These are phyloP conservation scores for Monosporascus cannonballus DNA, from an alignment of 2,329 filamentous ascomycete species.

Conservation along the genomic window DNA sequence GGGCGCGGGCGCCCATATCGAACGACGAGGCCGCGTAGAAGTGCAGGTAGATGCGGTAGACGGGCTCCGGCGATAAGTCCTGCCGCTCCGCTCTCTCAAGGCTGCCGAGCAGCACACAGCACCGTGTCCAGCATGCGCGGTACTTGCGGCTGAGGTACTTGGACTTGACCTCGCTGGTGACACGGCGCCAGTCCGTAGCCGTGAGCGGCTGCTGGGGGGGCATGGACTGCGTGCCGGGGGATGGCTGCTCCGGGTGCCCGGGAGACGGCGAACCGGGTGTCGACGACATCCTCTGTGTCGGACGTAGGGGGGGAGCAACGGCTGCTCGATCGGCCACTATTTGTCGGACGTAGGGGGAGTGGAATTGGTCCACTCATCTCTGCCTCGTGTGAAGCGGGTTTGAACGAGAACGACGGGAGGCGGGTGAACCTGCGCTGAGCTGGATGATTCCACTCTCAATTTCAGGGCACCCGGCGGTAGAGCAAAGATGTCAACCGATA, in stretches of 20 bases:
- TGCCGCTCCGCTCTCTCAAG: slow-evolving; percentile 22
- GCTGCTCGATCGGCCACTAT: slow-evolving; percentile 7
- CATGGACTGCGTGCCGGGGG: slow-evolving; percentile 14
- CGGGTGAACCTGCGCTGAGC: slow-evolving; percentile 1
- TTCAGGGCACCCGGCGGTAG: background rate
- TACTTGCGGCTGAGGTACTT: slow-evolving; percentile 46
- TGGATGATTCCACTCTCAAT: slow-evolving; percentile 2
- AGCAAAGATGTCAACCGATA: background rate
- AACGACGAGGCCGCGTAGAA: slow-evolving; percentile 57
- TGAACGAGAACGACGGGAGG: background rate
- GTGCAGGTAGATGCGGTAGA: slow-evolving; percentile 52
- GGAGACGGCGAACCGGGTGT: background rate
- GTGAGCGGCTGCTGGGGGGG: slow-evolving; percentile 35
- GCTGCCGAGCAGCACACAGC: slow-evolving; percentile 46
- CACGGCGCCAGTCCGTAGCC: slow-evolving; percentile 43
- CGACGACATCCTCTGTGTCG: slow-evolving; percentile 5
- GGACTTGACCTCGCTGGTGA: slow-evolving; percentile 47
- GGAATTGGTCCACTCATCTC: slow-evolving; percentile 22
- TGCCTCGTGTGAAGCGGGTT: background rate
- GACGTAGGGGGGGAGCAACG: slow-evolving; percentile 2
- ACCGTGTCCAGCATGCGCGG: slow-evolving; percentile 46
- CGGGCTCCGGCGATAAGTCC: slow-evolving; percentile 36
- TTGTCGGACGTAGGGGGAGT: slow-evolving; percentile 16
- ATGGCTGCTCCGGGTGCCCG: slow-evolving; percentile 13
- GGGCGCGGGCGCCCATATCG: slow-evolving; percentile 47